A percentile compares a stretch with the other conserved stretches of the same genome.
Conservation (phyloP, 345 rosid species). For the Pugionium cornutum region DNA sequence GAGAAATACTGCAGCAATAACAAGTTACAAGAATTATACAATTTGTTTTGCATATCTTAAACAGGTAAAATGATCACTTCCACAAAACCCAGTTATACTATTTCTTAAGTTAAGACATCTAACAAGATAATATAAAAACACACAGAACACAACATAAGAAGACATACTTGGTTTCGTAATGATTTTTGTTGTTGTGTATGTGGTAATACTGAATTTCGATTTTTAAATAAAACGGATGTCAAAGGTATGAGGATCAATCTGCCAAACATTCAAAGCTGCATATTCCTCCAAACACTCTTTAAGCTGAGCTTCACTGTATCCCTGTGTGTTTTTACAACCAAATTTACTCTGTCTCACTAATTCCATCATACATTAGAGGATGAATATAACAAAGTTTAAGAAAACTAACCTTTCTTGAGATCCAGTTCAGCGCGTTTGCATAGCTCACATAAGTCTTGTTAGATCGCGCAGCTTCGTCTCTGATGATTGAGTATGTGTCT, state of each 20-base stretch:
- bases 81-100: background rate
- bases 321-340: constrained; percentile 51
- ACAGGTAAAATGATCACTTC: background rate
- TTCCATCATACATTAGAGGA: background rate
- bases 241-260: constrained; percentile 86
- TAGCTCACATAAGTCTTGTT: constrained; percentile 78
- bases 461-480: constrained; percentile 95
- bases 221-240: constrained; percentile 87
- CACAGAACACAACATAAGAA: background rate
- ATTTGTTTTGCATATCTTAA: constrained; percentile 6
- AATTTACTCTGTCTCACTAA: constrained; percentile 25
- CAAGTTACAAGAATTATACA: background rate
- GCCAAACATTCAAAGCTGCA: constrained; percentile 95
- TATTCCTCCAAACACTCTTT: constrained; percentile 98
- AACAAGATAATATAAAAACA: background rate
- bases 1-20: too few species aligned
- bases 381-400: background rate
- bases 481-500: constrained; percentile 87
- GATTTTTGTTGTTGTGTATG: too few species aligned
- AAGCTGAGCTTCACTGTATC: constrained; percentile 96
- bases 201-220: constrained; percentile 19
- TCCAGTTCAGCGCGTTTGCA: constrained; percentile 94
- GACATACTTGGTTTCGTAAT: background rate
- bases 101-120: constrained; percentile 9
- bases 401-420: constrained; percentile 88